Evolutionary conservation across 306 rosid genomes (phyloP).

Genomic region (cucumber (Cucumis sativus)): Cucumber_9930_V3 NC_026659.2:25217501-25218000

Average conservation of each 20-base stretch:
- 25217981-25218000: constrained; percentile 31
- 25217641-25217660: constrained; percentile 54
- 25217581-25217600: constrained; percentile 68
- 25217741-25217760: constrained; percentile 27
- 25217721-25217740: constrained; percentile 62
- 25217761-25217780: constrained; percentile 14
- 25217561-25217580: constrained; percentile 76
- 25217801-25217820: background rate
- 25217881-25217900: constrained; percentile 56
- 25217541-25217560: constrained; percentile 25
- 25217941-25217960: constrained; percentile 60
- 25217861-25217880: constrained; percentile 37
- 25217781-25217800: background rate
- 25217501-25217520: background rate
- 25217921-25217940: constrained; percentile 43
- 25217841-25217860: constrained; percentile 46
- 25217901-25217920: constrained; percentile 63
- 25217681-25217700: constrained; percentile 52
- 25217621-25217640: constrained; percentile 48
- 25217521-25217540: background rate
- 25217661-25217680: constrained; percentile 38
- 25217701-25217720: constrained; percentile 62
- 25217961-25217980: constrained; percentile 40
- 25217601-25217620: constrained; percentile 44
- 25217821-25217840: constrained; percentile 25